Base-by-base conservation (phyloP, 1,284 basidiomycete genomes). In the Ganoderma resinaceum region DNA sequence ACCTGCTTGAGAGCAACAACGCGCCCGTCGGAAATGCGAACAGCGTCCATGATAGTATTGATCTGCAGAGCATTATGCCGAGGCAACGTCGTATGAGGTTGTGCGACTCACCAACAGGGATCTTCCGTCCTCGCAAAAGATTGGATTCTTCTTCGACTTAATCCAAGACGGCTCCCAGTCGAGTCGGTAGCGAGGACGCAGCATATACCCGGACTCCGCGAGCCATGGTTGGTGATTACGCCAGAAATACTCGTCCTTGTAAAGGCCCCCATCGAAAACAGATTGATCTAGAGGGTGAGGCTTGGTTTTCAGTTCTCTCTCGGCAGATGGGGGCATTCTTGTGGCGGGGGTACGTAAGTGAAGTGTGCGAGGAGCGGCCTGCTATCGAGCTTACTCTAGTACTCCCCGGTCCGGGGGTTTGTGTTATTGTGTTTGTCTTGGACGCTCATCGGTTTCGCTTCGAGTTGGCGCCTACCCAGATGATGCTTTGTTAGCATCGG, bases 111-210 rank as follows among this genome's bases (percentile, higher is more conserved):
- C 66, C 7, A 33, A 1, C 1, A 46, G n/a, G 1, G 26, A 0
- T 6, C n/a, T 26, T 3, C 69, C 70, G 29, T 74, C 72, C n/a
- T 74, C 72, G 20, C 52, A 63, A 2, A 20, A 7, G 29, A 42
- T 29, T 4, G 35, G 35, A 14, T 40, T 20, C 12, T 38, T 57
- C 33, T 66, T 58, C 2, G 46, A 63, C 12, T 40, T 63, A 11
- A 29, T 8, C 71, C 72, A 73, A 6, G 70, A 72, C 3, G 72
- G 73, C 4, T 49, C 23, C 73, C 73, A 74, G 31, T 38, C 72
- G 1, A 58, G 67, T 8, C 42, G 65, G 42, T 72, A 72, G 0
- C 74, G 70, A 2, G 71, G 69, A 31, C 71, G 72, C 3, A 74
- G 61, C 67, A 63, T 63, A 40, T 74, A 74, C 1, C 72, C 73